Percentiles rank a stretch among this genome's conserved stretches.
Conservation (phyloP, 441 rosid genomes). For the Capsella rubella region DNA sequence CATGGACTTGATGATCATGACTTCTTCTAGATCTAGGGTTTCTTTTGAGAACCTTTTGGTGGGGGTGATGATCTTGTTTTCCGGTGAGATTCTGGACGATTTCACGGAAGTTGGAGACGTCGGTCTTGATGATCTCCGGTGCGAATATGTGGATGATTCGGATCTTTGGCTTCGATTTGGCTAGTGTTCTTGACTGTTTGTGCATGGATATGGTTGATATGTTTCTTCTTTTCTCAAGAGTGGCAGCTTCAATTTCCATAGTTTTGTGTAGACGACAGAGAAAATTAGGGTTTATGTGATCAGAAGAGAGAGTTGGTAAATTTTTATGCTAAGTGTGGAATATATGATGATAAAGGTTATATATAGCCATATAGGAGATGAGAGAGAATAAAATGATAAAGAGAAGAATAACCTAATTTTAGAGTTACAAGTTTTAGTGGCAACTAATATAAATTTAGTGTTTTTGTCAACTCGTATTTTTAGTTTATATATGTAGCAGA, state of each 20-base stretch:
- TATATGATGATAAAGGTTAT: conserved; percentile 27
- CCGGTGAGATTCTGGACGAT: conserved; percentile 87
- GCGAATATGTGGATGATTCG: conserved; percentile 86
- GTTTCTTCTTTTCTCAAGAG: conserved; percentile 32
- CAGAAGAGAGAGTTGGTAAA: conserved; percentile 44
- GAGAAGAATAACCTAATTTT: not conserved
- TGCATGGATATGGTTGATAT: conserved; percentile 53
- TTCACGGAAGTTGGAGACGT: conserved; percentile 74
- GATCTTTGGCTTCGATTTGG: conserved; percentile 79
- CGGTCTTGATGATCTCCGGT: conserved; percentile 92
- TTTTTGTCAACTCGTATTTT: conserved; percentile 24
- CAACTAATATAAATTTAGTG: not conserved
- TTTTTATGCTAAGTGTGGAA: conserved; percentile 33
- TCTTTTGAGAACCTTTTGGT: conserved; percentile 39
- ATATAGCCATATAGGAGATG: conserved; percentile 8
- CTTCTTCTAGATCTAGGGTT: conserved; percentile 32
- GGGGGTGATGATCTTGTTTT: conserved; percentile 45
- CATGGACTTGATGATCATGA: conserved; percentile 18
- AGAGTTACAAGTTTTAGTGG: conserved; percentile 27
- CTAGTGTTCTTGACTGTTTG: conserved; percentile 52
- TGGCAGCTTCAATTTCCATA: conserved; percentile 32
- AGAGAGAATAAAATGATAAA: conserved; percentile 12
- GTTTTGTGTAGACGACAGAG: not conserved
- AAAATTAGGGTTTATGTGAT: conserved; percentile 18
- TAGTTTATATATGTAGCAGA: conserved; percentile 8